Percentiles rank a stretch among this genome's conserved stretches.
Conservation (phyloP, 148 eudicot species). For the Limonium bicolor region DNA sequence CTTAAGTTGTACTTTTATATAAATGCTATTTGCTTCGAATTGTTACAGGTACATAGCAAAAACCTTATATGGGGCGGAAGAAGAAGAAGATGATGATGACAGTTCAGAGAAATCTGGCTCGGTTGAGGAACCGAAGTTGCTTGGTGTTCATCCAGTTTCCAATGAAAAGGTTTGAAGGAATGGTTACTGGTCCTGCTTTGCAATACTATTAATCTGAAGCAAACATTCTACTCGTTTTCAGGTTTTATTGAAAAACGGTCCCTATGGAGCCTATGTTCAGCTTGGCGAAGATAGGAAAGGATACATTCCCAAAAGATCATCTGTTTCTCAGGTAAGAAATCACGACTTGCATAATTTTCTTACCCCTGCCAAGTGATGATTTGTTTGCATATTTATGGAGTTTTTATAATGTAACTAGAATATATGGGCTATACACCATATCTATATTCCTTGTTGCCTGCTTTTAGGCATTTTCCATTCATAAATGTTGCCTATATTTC, state of each 20-base stretch:
- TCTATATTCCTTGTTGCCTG: not conserved
- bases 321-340: slow-evolving; percentile 43
- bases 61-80: slow-evolving; percentile 76
- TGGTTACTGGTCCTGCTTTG: not conserved
- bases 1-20: too few species aligned
- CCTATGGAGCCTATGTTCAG: slow-evolving; percentile 83
- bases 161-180: slow-evolving; percentile 53
- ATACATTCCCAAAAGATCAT: slow-evolving; percentile 59
- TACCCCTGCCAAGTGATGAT: not conserved
- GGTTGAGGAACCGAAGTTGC: slow-evolving; percentile 71
- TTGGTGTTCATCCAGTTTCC: slow-evolving; percentile 68
- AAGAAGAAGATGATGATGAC: slow-evolving; percentile 69
- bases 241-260: slow-evolving; percentile 78
- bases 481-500: not conserved
- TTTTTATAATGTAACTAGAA: not conserved
- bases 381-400: not conserved
- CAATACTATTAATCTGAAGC: not conserved
- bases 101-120: slow-evolving; percentile 17
- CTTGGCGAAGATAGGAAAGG: slow-evolving; percentile 97
- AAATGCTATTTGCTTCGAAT: not conserved
- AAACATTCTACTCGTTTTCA: slow-evolving; percentile 11
- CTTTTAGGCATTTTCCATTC: not conserved
- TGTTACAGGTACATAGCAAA: slow-evolving; percentile 66
- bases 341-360: not conserved
- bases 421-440: not conserved